Conservation (phyloP, 1,284 basidiomycete genomes). For the Trametes versicolor region DNA sequence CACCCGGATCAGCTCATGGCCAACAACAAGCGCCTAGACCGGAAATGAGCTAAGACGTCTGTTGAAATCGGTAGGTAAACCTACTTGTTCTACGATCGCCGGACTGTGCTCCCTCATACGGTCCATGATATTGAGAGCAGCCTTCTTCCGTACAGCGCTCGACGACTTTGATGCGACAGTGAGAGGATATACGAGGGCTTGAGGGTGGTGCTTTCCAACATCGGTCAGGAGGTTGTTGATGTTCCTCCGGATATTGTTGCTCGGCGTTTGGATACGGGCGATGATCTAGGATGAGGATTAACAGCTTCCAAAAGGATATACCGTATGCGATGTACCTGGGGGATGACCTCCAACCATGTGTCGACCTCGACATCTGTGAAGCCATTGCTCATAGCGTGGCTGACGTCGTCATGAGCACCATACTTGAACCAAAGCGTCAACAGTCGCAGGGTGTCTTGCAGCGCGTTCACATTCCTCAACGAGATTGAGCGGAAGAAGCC, state of each 20-base stretch:
- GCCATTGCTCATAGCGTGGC: slow-evolving; percentile 89
- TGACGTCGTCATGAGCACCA: slow-evolving; percentile 92
- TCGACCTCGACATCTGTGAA: slow-evolving; percentile 94
- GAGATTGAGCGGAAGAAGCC: slow-evolving; percentile 98
- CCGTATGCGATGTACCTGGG: slow-evolving; percentile 69
- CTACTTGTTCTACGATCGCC: slow-evolving; percentile 88
- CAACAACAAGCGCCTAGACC: slow-evolving; percentile 88
- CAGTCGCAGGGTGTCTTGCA: slow-evolving; percentile 95
- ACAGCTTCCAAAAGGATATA: background rate
- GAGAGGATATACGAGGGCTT: slow-evolving; percentile 97
- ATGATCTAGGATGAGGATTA: slow-evolving; percentile 78
- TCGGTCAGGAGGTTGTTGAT: slow-evolving; percentile 93
- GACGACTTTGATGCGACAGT: slow-evolving; percentile 98
- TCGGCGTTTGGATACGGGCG: slow-evolving; percentile 97
- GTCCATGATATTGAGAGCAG: slow-evolving; percentile 91
- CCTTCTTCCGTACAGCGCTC: slow-evolving; percentile 83
- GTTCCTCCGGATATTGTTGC: slow-evolving; percentile 86
- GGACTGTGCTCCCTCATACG: slow-evolving; percentile 95
- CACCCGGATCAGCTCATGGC: slow-evolving; percentile 95
- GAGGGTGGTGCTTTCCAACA: slow-evolving; percentile 96
- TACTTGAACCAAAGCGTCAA: slow-evolving; percentile 99
- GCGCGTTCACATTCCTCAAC: slow-evolving; percentile 84
- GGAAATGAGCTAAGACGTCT: background rate
- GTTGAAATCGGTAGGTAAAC: slow-evolving; percentile 19
- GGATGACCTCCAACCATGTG: slow-evolving; percentile 99